phyloP scores from a whole-genome alignment of 1,284 basidiomycete species.

The Apiotrichum domesticum region DNA sequence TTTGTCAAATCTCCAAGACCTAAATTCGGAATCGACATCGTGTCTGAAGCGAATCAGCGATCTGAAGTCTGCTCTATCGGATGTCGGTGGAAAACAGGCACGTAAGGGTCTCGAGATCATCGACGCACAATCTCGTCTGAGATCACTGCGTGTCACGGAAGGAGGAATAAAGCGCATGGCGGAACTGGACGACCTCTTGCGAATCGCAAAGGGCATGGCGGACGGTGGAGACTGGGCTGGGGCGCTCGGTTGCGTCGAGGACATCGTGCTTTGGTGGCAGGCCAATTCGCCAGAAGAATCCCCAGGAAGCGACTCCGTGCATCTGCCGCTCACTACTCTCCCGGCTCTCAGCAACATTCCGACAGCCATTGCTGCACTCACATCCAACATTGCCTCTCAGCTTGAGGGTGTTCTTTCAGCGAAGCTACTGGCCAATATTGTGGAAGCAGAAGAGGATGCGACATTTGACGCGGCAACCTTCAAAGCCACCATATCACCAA shows the following conservation, averaged over 20 bases:
- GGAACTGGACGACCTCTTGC: constrained; percentile 67
- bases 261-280: constrained; percentile 64
- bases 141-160: constrained; percentile 57
- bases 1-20: constrained; percentile 83
- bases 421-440: constrained; percentile 63
- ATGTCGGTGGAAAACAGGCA: constrained; percentile 71
- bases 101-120: constrained; percentile 70
- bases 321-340: constrained; percentile 51
- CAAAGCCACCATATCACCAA: constrained; percentile 50
- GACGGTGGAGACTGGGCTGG: constrained; percentile 77
- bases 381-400: constrained; percentile 65
- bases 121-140: constrained; percentile 58
- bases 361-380: constrained; percentile 58
- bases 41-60: constrained; percentile 71
- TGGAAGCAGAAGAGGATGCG: constrained; percentile 38
- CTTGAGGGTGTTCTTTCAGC: constrained; percentile 71
- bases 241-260: constrained; percentile 69
- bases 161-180: constrained; percentile 62
- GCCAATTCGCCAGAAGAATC: constrained; percentile 12
- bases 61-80: constrained; percentile 64
- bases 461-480: constrained; percentile 27
- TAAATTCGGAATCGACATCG: constrained; percentile 78
- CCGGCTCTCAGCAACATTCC: constrained; percentile 67
- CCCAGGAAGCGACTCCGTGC: constrained; percentile 2
- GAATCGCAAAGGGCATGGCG: constrained; percentile 64